Base-by-base conservation (phyloP, 2,329 filamentous ascomycete species). In the Tolypocladium tropicale region DNA sequence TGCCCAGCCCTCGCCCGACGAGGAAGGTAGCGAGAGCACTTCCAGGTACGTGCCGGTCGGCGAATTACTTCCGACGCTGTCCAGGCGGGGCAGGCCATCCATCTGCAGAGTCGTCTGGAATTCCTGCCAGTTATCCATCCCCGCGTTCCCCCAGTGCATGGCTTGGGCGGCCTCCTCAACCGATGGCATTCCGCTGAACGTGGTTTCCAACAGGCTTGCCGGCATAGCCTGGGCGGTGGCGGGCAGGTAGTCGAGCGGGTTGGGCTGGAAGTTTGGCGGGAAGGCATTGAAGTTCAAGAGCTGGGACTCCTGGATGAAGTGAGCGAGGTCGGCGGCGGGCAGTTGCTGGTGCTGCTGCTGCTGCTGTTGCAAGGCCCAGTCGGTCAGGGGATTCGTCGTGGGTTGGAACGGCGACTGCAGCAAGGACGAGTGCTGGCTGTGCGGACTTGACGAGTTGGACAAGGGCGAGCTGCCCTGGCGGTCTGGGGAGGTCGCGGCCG, bases 1-100 rank as follows among this genome's bases (percentile, higher is more conserved):
- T 53, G 83, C 84, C 92, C 92, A 97, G 57, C 90, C 89, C 63
- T 92, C 89, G 64, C 95, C 91, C 66, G 88, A 89, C 61, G 90
- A 90, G 56, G 85, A 86, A 28, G 83, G 81, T 48, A 96, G 76
- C 7, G 93, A 96, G 53, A 93, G 76, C 36, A 95, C 89, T 71
- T 96, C 92, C 51, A 96, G 76, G 70, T 90, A 92, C 58, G 81
- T 75, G 49, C 72, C 72, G 2, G 73, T 76, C 23, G 74, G 74
- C 12, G 74, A 76, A 56, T 72, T 74, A 65, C 74, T 76, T 53
- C 74, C 74, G 39, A 75, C 73, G 53, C 72, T 76, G 28, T 69
- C 70, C 36, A 75, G 62, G 34, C 71, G 69, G 33, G 66, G 62
- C 32, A 78, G 58, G 10, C 69, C 70, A 66, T 80, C 74, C 71